phyloP scores from a whole-genome alignment of 805 yeast species.

The Candida maris region DNA sequence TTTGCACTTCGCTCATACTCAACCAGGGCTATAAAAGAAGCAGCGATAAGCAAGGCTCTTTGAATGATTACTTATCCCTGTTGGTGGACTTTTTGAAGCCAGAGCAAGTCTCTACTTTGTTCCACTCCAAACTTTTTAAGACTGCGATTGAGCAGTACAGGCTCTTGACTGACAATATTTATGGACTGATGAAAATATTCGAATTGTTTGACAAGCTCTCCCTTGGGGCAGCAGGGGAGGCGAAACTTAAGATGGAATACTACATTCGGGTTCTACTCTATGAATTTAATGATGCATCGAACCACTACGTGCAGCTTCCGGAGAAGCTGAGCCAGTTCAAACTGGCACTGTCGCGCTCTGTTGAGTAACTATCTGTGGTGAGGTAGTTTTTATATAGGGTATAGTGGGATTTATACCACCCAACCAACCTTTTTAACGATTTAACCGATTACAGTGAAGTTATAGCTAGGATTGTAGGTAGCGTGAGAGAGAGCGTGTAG shows the following conservation, averaged over 20 bases:
- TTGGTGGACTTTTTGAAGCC: slow-evolving; percentile 28
- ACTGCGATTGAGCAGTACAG: slow-evolving; percentile 32
- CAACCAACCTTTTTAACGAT: no score
- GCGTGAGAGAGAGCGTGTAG: no score
- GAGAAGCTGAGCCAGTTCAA: slow-evolving; percentile 28
- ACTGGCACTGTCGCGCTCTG: slow-evolving; percentile 7
- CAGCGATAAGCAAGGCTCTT: slow-evolving; percentile 7
- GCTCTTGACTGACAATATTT: slow-evolving; percentile 31
- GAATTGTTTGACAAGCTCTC: slow-evolving; percentile 7
- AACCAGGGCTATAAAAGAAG: slow-evolving; percentile 31
- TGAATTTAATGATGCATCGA: slow-evolving; percentile 34
- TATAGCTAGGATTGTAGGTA: no score
- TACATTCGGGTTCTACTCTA: slow-evolving; percentile 28
- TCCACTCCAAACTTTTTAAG: slow-evolving; percentile 27
- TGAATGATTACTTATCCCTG: slow-evolving; percentile 30
- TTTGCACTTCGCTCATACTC: slow-evolving; percentile 25
- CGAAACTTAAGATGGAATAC: slow-evolving; percentile 25
- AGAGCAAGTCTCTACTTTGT: slow-evolving; percentile 14
- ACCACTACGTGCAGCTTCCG: slow-evolving; percentile 33
- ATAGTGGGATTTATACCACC: slow-evolving; percentile 4
- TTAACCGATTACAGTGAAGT: no score
- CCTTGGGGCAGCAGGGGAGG: slow-evolving; percentile 4
- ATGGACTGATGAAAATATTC: slow-evolving; percentile 32
- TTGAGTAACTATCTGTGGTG: slow-evolving; percentile 2
- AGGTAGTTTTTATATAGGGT: no score